These are phyloP conservation scores for Nicotiana knightiana DNA, from an alignment of 257 asterid genomes.

Conservation along the genomic window DNA sequence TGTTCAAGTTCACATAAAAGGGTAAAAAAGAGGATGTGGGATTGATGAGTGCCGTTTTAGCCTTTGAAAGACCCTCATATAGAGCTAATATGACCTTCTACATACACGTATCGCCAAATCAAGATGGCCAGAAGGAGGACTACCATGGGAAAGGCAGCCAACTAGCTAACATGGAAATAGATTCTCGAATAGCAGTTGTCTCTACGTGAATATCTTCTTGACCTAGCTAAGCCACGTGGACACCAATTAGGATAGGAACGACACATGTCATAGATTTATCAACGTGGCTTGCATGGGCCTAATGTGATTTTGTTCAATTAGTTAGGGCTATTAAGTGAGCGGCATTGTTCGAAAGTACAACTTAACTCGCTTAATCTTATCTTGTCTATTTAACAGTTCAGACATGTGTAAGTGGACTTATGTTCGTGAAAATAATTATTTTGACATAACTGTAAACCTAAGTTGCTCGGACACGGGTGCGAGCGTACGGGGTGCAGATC, in stretches of 20 bases:
- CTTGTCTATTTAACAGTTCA: neutral
- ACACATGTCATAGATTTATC: neutral
- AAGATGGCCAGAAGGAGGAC: neutral
- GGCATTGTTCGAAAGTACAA: neutral
- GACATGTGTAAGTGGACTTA: neutral
- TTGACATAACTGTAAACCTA: neutral
- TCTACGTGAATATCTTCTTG: neutral
- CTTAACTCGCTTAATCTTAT: neutral
- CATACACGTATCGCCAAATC: neutral
- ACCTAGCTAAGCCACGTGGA: neutral
- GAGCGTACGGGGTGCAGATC: too few relatives aligned
- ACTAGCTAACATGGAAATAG: neutral
- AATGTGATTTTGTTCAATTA: neutral
- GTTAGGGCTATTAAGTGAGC: neutral
- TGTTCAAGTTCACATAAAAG: too few relatives aligned
- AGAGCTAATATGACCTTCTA: too few relatives aligned
- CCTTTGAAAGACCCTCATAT: too few relatives aligned
- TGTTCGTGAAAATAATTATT: neutral
- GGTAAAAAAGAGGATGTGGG: too few relatives aligned
- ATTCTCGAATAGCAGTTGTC: neutral
- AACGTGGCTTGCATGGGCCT: neutral
- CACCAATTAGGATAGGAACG: too few relatives aligned
- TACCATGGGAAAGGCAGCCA: neutral
- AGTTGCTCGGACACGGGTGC: too few relatives aligned
- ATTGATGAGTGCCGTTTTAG: too few relatives aligned